phyloP scores from a whole-genome alignment of 345 rosid species.

The Salix udensis region DNA sequence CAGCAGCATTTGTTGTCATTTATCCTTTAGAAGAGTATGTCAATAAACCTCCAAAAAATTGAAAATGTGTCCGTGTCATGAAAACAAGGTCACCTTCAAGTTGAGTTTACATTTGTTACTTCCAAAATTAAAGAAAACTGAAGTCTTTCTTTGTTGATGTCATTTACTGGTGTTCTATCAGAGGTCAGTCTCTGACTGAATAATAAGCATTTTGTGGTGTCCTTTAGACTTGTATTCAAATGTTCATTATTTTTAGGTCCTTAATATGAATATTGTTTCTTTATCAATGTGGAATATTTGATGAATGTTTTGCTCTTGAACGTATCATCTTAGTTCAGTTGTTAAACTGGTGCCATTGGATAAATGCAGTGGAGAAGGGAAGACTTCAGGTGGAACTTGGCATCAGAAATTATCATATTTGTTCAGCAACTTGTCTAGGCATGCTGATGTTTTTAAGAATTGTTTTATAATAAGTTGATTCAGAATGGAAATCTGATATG shows the following conservation, averaged over 20 bases:
- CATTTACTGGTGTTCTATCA: neutral
- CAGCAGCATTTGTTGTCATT: neutral
- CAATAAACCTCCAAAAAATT: neutral
- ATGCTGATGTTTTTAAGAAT: neutral
- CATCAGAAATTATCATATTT: neutral
- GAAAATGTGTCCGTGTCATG: neutral
- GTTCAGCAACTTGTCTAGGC: neutral
- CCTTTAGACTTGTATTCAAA: neutral
- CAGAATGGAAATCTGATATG: constrained; percentile 4
- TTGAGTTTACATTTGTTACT: neutral
- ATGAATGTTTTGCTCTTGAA: neutral
- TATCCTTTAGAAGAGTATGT: neutral
- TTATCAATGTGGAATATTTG: neutral
- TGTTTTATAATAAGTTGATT: neutral
- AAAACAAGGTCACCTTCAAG: neutral
- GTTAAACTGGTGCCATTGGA: constrained; percentile 12
- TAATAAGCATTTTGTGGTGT: neutral
- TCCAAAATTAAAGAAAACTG: neutral
- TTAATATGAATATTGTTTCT: neutral
- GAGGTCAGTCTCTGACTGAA: neutral
- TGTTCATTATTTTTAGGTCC: neutral
- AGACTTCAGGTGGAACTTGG: constrained; percentile 3
- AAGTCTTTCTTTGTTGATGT: neutral
- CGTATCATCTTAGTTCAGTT: neutral
- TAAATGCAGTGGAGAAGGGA: constrained; percentile 9